Percentiles rank a stretch among this genome's conserved stretches.
phyloP scores from a whole-genome alignment of 192 early-diverging fungal species.

The Backusella circina region DNA sequence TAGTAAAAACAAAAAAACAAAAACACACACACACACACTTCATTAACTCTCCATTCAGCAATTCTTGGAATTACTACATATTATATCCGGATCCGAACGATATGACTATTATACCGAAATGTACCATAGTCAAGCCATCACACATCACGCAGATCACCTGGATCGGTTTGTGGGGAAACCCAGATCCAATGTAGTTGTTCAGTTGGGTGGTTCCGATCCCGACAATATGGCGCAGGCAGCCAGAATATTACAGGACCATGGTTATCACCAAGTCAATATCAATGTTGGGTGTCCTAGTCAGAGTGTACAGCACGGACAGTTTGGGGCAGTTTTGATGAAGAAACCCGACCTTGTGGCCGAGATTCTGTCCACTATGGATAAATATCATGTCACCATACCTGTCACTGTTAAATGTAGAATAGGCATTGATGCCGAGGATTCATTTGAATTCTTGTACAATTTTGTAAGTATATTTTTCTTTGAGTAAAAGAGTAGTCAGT shows the following conservation, averaged over 20 bases:
- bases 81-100: slow-evolving; percentile 57
- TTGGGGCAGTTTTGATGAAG: slow-evolving; percentile 74
- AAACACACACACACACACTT: no score
- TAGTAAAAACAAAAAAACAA: no score
- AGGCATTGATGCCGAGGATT: slow-evolving; percentile 70
- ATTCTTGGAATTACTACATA: slow-evolving; percentile 59
- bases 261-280: slow-evolving; percentile 62
- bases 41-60: slow-evolving; percentile 29
- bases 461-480: slow-evolving; percentile 51
- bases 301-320: slow-evolving; percentile 52
- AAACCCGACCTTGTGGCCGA: slow-evolving; percentile 50
- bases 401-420: slow-evolving; percentile 74
- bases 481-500: no score
- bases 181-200: slow-evolving; percentile 49
- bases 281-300: slow-evolving; percentile 74
- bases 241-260: slow-evolving; percentile 47
- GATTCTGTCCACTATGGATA: slow-evolving; percentile 54
- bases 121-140: slow-evolving; percentile 59
- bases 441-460: slow-evolving; percentile 51
- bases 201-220: slow-evolving; percentile 51
- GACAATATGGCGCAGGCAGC: slow-evolving; percentile 46
- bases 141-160: slow-evolving; percentile 34
- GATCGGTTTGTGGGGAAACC: slow-evolving; percentile 47
- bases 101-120: slow-evolving; percentile 71
- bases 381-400: slow-evolving; percentile 39